Conservation (phyloP, 2,329 filamentous ascomycete species). For the Sclerotiophoma versabilis region DNA sequence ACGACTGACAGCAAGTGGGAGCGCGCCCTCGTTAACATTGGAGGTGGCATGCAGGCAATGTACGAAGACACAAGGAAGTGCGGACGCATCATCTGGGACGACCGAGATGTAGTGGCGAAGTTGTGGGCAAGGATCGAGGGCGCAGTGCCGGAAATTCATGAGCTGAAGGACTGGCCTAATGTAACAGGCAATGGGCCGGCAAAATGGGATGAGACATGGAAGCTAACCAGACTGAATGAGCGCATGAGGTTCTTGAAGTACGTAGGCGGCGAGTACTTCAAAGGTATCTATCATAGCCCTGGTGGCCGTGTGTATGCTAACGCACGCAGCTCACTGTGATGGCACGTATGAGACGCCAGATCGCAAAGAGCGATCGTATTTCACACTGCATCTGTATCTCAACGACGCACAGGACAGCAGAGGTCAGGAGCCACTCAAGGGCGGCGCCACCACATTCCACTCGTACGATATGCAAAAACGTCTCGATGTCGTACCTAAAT, state of each 20-base stretch:
- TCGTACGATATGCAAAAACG: conserved; percentile 39
- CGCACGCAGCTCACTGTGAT: conserved; percentile 68
- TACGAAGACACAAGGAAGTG: conserved; percentile 69
- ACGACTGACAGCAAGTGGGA: conserved; percentile 61
- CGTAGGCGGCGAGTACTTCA: conserved; percentile 74
- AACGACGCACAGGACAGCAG: conserved; percentile 51
- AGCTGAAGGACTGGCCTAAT: conserved; percentile 45
- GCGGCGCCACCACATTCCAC: conserved; percentile 64
- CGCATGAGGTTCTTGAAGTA: conserved; percentile 80
- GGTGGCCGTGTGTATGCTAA: conserved; percentile 17
- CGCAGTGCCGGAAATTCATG: conserved; percentile 57
- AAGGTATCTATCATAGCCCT: conserved; percentile 43
- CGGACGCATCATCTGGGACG: conserved; percentile 80
- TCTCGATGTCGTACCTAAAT: conserved; percentile 58
- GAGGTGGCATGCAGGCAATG: conserved; percentile 66
- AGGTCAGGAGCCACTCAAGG: conserved; percentile 50
- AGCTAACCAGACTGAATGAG: conserved; percentile 67
- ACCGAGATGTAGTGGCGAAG: conserved; percentile 65
- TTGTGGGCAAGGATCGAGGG: conserved; percentile 66
- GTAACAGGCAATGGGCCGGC: conserved; percentile 57
- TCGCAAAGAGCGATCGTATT: conserved; percentile 58
- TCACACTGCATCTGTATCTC: conserved; percentile 65
- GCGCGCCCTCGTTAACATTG: conserved; percentile 72
- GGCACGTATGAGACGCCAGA: conserved; percentile 67
- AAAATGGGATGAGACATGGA: conserved; percentile 54